Evolutionary conservation across 257 asterid species (phyloP).

Genomic region (Leonotis leonurus): DNA sequence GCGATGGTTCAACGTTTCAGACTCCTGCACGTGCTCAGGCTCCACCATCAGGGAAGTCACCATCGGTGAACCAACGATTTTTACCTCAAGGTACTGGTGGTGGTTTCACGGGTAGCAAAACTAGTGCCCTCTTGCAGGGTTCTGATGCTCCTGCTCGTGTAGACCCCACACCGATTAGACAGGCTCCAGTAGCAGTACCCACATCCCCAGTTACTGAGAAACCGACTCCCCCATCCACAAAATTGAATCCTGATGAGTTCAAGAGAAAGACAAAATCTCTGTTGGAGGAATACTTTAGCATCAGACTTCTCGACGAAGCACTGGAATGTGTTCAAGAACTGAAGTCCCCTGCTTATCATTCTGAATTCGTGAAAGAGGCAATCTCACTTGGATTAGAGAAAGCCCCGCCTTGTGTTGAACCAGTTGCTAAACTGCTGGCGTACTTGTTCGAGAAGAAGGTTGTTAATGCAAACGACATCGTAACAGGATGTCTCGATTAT

Average conservation of each 20-base stretch:
- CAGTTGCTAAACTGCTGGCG: constrained; percentile 46
- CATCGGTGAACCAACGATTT: constrained; percentile 43
- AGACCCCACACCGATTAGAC: constrained; percentile 31
- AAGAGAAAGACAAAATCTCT: constrained; percentile 56
- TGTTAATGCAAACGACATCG: constrained; percentile 34
- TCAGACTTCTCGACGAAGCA: constrained; percentile 71
- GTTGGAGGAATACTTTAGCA: constrained; percentile 68
- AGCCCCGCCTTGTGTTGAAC: constrained; percentile 62
- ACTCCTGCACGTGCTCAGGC: constrained; percentile 47
- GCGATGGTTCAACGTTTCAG: constrained; percentile 44
- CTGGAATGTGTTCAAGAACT: constrained; percentile 71
- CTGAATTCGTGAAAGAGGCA: constrained; percentile 78
- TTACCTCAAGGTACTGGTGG: constrained; percentile 69
- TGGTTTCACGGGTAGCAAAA: constrained; percentile 43
- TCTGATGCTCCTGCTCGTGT: constrained; percentile 31
- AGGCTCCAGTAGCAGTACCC: constrained; percentile 19
- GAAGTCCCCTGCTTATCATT: constrained; percentile 66
- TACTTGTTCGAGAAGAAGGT: constrained; percentile 53
- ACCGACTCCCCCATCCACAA: constrained; percentile 31
- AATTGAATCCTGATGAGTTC: constrained; percentile 36
- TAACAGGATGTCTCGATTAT: constrained; percentile 41
- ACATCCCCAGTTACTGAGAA: constrained; percentile 27
- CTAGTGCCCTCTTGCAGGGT: constrained; percentile 84
- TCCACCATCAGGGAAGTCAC: constrained; percentile 46
- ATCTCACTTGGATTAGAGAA: constrained; percentile 64